A percentile compares a stretch with the other conserved stretches of the same genome.
Evolutionary conservation across 129 eudicot genomes (phyloP).

Genomic region (Rutidosis leptorrhynchoides): DNA sequence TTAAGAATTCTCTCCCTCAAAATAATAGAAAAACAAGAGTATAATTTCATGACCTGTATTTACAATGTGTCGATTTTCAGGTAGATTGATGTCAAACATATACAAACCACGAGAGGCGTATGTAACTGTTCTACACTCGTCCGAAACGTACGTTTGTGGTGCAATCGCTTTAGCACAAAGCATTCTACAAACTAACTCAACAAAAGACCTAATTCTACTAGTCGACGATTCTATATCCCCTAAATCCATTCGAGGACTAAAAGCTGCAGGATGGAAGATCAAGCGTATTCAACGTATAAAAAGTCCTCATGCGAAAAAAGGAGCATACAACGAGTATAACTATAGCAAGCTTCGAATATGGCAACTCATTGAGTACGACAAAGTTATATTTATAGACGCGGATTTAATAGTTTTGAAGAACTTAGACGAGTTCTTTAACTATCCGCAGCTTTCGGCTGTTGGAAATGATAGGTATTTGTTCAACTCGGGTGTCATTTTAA

Average conservation of each 20-base stretch:
- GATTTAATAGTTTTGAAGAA: slow-evolving; percentile 57
- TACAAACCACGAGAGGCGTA: slow-evolving; percentile 58
- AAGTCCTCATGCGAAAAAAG: slow-evolving; percentile 55
- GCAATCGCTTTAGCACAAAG: slow-evolving; percentile 87
- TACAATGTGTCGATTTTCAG: slow-evolving; percentile 12
- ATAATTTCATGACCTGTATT: too few species aligned
- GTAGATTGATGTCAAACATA: not conserved
- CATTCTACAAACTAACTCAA: slow-evolving; percentile 57
- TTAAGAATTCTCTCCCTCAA: too few species aligned
- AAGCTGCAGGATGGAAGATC: slow-evolving; percentile 75
- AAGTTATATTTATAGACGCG: slow-evolving; percentile 69
- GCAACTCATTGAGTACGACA: slow-evolving; percentile 61
- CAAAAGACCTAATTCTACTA: slow-evolving; percentile 68
- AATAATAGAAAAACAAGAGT: too few species aligned
- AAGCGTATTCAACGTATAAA: slow-evolving; percentile 58
- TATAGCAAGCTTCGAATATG: slow-evolving; percentile 83
- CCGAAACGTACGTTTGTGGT: slow-evolving; percentile 78
- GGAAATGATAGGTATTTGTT: slow-evolving; percentile 43
- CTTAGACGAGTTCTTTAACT: slow-evolving; percentile 47
- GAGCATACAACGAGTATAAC: slow-evolving; percentile 70
- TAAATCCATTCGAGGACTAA: slow-evolving; percentile 41
- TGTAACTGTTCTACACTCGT: slow-evolving; percentile 72
- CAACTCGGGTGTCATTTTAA: slow-evolving; percentile 68
- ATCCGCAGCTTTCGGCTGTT: slow-evolving; percentile 62
- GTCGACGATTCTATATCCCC: slow-evolving; percentile 56